These are phyloP conservation scores for Cystoisospora suis DNA, from an alignment of 169 alveolate species.

Conservation along the genomic window DNA sequence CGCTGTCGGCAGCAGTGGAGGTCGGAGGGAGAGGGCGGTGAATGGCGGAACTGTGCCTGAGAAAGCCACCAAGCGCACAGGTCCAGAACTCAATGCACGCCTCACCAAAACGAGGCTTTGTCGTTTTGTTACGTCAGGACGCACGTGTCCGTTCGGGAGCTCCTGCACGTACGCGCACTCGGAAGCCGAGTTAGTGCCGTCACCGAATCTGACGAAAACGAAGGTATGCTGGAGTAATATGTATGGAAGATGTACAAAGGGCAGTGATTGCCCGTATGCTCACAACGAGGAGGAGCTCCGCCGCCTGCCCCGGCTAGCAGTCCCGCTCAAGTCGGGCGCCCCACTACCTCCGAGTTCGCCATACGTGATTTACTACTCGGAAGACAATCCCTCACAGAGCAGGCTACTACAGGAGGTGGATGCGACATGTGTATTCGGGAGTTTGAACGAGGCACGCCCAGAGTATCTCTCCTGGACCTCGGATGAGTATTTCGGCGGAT, in stretches of 20 bases:
- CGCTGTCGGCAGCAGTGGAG: too few species aligned
- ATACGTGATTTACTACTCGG: not conserved
- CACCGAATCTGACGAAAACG: constrained; percentile 16
- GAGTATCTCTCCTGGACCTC: not conserved
- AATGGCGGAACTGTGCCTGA: too few species aligned
- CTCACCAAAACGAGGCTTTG: constrained; percentile 3
- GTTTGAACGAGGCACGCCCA: not conserved
- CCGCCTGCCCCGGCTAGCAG: not conserved
- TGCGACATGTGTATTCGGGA: not conserved
- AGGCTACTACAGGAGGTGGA: not conserved
- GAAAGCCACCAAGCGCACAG: constrained; percentile 6
- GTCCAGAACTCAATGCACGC: constrained; percentile 27
- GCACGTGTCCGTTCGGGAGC: constrained; percentile 14
- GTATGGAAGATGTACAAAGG: constrained; percentile 7
- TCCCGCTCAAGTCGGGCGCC: not conserved
- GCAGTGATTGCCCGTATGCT: not conserved
- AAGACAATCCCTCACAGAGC: not conserved
- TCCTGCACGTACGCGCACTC: constrained; percentile 24
- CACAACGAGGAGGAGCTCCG: constrained; percentile 31
- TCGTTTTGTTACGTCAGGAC: not conserved
- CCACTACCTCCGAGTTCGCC: constrained; percentile 10
- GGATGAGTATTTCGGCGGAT: not conserved
- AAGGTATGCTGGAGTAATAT: constrained; percentile 20
- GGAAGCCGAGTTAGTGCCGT: constrained; percentile 14
- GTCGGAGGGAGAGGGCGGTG: too few species aligned